Percentiles rank a stretch among this genome's conserved stretches.
phyloP scores from a whole-genome alignment of 1,284 basidiomycete genomes.

The Austroboletus sp. region DNA sequence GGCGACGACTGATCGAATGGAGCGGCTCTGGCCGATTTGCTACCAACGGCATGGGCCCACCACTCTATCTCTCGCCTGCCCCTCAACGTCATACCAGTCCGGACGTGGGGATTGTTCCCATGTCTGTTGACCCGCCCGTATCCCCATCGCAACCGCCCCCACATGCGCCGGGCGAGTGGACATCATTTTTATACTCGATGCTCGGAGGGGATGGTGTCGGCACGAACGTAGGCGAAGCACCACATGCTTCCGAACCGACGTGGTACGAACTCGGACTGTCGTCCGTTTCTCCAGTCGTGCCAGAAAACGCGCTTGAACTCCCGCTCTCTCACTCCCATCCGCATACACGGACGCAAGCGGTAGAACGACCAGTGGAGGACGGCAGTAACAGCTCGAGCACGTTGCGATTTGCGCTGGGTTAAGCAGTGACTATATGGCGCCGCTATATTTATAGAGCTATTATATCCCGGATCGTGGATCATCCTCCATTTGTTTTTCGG shows the following conservation, averaged over 20 bases:
- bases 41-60: slow-evolving; percentile 18
- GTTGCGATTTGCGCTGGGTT: slow-evolving; percentile 27
- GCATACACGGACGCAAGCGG: neutral
- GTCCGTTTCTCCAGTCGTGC: slow-evolving; percentile 13
- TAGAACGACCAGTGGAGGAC: slow-evolving; percentile 22
- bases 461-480: slow-evolving; percentile 12
- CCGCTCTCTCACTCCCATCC: slow-evolving; percentile 11
- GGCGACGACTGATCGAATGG: slow-evolving; percentile 25
- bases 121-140: slow-evolving; percentile 20
- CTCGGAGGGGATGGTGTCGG: slow-evolving; percentile 27
- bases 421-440: slow-evolving; percentile 3
- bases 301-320: slow-evolving; percentile 12
- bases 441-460: slow-evolving; percentile 26
- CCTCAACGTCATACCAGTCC: slow-evolving; percentile 16
- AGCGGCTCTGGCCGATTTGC: slow-evolving; percentile 20
- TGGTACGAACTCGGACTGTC: slow-evolving; percentile 29
- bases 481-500: neutral
- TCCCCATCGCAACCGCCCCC: slow-evolving; percentile 3
- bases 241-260: slow-evolving; percentile 14
- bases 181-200: slow-evolving; percentile 32
- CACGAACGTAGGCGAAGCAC: slow-evolving; percentile 1
- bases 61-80: slow-evolving; percentile 25
- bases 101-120: slow-evolving; percentile 19
- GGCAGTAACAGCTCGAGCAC: slow-evolving; percentile 26
- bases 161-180: slow-evolving; percentile 28